Evolutionary conservation across 768 basidiomycete species (phyloP).

Genomic region (Mycena latifolia): DNA sequence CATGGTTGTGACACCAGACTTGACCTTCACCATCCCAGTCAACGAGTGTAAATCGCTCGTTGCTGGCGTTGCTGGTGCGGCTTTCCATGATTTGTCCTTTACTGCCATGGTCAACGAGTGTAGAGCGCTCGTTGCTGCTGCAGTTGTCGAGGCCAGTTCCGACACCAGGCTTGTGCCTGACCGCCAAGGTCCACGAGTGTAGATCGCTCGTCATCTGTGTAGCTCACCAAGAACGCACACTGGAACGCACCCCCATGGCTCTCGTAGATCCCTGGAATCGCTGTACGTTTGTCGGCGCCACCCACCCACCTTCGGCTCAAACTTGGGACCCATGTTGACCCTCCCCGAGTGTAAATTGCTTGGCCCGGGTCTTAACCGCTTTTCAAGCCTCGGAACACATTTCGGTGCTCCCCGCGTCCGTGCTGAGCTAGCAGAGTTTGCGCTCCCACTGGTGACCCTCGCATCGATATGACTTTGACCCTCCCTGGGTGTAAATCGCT

Average conservation of each 20-base stretch:
- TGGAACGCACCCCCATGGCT: not conserved
- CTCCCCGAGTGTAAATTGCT: conserved; percentile 1
- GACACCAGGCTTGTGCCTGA: not conserved
- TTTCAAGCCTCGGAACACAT: not conserved
- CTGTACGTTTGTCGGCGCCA: no score
- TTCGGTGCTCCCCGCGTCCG: not conserved
- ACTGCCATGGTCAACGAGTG: no score
- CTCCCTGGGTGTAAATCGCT: conserved; percentile 9
- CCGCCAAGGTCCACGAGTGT: no score
- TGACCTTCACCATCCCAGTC: not conserved
- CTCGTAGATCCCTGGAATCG: no score
- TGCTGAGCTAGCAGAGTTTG: not conserved
- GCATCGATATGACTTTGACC: not conserved
- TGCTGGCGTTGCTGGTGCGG: not conserved
- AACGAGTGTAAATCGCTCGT: conserved; percentile 5
- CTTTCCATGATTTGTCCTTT: not conserved
- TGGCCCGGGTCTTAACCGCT: not conserved
- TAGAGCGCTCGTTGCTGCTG: no score
- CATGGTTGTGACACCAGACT: no score
- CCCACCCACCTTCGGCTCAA: not conserved
- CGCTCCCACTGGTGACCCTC: no score
- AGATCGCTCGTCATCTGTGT: no score
- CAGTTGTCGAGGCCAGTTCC: not conserved
- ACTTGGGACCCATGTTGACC: not conserved
- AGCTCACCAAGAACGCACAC: no score